Conservation (phyloP, 208 protist species). For the Trypanosoma scelopori region DNA sequence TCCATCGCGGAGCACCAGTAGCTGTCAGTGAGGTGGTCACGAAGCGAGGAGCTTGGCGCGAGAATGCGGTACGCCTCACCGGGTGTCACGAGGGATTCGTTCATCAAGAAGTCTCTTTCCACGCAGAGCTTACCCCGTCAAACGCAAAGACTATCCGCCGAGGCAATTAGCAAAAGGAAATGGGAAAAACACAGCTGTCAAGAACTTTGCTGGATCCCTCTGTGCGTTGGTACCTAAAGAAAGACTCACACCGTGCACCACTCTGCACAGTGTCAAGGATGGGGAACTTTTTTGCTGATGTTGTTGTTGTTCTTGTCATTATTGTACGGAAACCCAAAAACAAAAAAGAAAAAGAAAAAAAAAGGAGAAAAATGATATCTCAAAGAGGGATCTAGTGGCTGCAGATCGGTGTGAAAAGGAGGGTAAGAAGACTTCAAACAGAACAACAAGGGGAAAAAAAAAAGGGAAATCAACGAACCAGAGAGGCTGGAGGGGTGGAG, state of each 20-base stretch:
- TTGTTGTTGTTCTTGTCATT: too few relatives aligned
- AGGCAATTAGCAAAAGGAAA: too few relatives aligned
- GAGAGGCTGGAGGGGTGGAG: neutral
- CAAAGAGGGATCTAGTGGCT: neutral
- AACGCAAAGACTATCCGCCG: neutral
- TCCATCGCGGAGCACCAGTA: constrained; percentile 92
- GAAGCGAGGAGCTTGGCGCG: constrained; percentile 66
- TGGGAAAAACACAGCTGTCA: too few relatives aligned
- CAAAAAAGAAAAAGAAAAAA: neutral
- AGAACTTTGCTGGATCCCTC: neutral
- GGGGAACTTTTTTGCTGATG: neutral
- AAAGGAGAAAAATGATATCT: neutral
- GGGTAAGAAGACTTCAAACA: neutral
- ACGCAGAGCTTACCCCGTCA: constrained; percentile 45
- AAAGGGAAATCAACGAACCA: too few relatives aligned
- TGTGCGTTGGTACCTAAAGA: neutral
- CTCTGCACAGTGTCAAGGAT: neutral
- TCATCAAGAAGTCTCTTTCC: constrained; percentile 24
- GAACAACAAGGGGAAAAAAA: neutral
- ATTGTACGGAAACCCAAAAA: too few relatives aligned
- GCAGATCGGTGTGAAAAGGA: neutral
- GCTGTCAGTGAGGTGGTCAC: constrained; percentile 81
- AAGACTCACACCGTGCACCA: neutral
- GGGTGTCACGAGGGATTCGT: constrained; percentile 67
- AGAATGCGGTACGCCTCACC: constrained; percentile 75